Evolutionary conservation across 2,329 filamentous ascomycete species (phyloP), one percentile per base, ranked within the genome.

Genomic region (Diaporthe citrichinensis): DNA sequence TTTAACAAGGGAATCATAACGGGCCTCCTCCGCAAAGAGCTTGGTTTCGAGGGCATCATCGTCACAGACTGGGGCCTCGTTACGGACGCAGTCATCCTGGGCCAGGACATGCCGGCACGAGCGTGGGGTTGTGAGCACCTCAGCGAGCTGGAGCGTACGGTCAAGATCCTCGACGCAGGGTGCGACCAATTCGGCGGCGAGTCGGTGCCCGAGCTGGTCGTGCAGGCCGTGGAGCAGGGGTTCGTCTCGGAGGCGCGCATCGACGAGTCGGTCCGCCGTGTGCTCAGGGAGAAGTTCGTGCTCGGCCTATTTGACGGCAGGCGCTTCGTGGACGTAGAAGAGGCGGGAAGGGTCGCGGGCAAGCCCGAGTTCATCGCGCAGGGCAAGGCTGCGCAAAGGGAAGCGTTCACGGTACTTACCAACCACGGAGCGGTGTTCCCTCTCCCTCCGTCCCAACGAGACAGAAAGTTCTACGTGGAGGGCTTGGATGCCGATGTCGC

Each of bases 161-260:
- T 80, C 23, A 86, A 81, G 76, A 83, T 90, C 10, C 77, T 90
- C 1, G 84, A 89, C 10, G 88, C 88, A 0, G 88, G 88, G 0
- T 86, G 85, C 46, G 88, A 90, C 75, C 88, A 89, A 74, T 85
- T 90, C 67, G 88, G 88, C 1, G 88, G 88, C 15, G 88, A 90
- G 78, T 78, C 82, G 4, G 80, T 85, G 0, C 84, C 87, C 0
- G 88, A 90, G 72, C 84, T 90, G 2, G 81, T 90, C n/a, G 78
- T 88, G 3, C 82, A 89, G 73, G 81, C 88, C 0, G 87, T 89
- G 0, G 78, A 83, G 1, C 82, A 84, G 62, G 85, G 84, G 36
- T 79, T 81, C n/a, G 78, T 87, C 17, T 77, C 83, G 10, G 87
- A 89, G 72, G 79, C 80, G 0, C 86, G 88, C 17, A 79, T 90